Base-by-base conservation (phyloP, 495 filamentous ascomycete species). In the Xylaria telfairii region DNA sequence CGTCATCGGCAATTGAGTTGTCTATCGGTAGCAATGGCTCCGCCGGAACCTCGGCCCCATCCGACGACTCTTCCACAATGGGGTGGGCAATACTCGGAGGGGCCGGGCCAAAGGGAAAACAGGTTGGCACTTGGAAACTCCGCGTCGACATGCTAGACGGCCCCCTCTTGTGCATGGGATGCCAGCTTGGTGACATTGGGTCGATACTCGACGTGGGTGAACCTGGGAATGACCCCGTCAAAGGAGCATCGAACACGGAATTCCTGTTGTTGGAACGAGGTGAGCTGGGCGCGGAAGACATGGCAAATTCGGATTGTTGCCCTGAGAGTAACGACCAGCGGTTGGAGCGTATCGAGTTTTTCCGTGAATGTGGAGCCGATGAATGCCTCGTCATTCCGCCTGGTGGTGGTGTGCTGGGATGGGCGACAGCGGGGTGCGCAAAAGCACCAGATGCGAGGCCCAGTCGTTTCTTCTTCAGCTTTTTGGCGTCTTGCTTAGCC, bases 211-310 rank as follows among this genome's bases (percentile, higher is more conserved):
- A 90, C 0, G 91, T 92, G 0, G 94, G 93, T 32, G 92, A 96
- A 0, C 88, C 92, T 1, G 94, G 91, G 62, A 86, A 87, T 21
- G 87, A 94, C 73, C 83, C 86, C 67, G 41, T 86, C 81, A 60
- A 78, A 24, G 62, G 62, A 8, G 88, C 84, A 74, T 98, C 95
- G 74, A 97, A 97, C 54, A 97, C 82, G 0, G 93, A 92, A 26
- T 89, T 89, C 17, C 90, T 87, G 75, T 90, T 90, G 19, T 85
- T 89, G 3, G 93, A 95, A 30, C 86, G 86, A 4, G 95, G 95
- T 3, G 95, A 97, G 75, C 89, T 94, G 4, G 94, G 89, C n/a
- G 90, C 81, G 0, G 95, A 95, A 12, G 93, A 93, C 0, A 86
- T 74, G 4, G 86, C 82, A 71, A 87, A 85, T 24, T 91, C 90